These are phyloP conservation scores for Coemansia sp. DNA, from an alignment of 192 early-diverging fungal genomes.

Conservation along the genomic window DNA sequence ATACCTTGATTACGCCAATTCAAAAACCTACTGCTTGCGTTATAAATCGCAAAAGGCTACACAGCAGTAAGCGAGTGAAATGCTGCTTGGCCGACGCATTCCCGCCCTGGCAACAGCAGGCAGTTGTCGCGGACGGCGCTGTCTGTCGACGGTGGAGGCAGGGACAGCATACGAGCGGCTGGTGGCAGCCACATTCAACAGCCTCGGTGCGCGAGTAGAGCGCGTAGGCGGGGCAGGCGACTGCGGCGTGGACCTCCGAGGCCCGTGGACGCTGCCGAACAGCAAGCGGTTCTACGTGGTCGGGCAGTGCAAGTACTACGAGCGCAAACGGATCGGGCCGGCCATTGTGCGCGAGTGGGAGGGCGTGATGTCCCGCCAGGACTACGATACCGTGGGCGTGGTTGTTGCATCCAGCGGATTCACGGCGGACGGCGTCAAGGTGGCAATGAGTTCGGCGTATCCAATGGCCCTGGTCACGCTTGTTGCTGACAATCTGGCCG, in stretches of 20 bases:
- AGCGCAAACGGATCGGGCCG: constrained; percentile 46
- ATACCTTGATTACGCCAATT: neutral
- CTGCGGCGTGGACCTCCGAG: constrained; percentile 41
- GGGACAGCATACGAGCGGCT: constrained; percentile 44
- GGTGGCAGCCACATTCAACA: constrained; percentile 19
- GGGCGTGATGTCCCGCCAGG: constrained; percentile 50
- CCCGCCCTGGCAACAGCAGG: neutral
- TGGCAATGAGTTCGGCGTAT: constrained; percentile 36
- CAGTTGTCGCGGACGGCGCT: neutral
- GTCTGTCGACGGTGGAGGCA: constrained; percentile 33
- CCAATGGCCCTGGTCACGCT: constrained; percentile 43
- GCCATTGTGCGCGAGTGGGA: constrained; percentile 52
- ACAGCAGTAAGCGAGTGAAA: neutral
- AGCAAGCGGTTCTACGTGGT: constrained; percentile 30
- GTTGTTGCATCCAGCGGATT: constrained; percentile 43
- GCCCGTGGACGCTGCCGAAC: constrained; percentile 30
- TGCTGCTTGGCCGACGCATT: neutral
- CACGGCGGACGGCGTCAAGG: constrained; percentile 26
- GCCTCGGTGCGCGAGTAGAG: constrained; percentile 33
- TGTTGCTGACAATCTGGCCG: constrained; percentile 1
- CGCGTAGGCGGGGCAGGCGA: constrained; percentile 45
- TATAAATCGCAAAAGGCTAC: neutral
- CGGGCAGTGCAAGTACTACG: constrained; percentile 52
- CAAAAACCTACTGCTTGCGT: neutral
- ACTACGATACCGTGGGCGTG: constrained; percentile 33